Evolutionary conservation across 2,329 filamentous ascomycete species (phyloP), one percentile per base, ranked within the genome.

Genomic region (Ceratocystis huliohia): DNA sequence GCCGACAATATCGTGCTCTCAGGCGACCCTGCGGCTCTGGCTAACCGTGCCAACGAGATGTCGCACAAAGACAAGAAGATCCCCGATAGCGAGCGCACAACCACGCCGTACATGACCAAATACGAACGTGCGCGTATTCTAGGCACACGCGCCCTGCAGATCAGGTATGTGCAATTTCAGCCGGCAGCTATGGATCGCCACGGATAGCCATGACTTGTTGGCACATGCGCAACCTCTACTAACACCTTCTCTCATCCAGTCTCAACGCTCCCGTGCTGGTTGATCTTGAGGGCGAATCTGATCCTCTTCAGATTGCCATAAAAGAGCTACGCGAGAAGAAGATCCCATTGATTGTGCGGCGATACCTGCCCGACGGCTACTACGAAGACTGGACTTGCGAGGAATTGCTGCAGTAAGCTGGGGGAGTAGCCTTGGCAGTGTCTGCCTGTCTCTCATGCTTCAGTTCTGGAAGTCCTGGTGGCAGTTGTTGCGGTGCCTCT

Each of bases 321-420:
- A 97, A 97, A 79, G 94, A 99, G 78, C 81, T 99, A 75, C 86
- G 90, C 70, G 92, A 97, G 80, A 97, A 97, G 84, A 99, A 99
- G 83, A 96, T 99, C 66, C 94, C 94, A 28, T 78, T 99, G 69
- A 94, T 99, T 67, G 89, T 99, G 70, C 85, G 94, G 75, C 85
- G 94, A 74, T 99, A 97, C 78, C 83, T 99, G 74, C 94, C 94
- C 25, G 94, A 99, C 78, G 94, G 94, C 80, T 96, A 85, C 79
- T 97, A 97, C 77, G 94, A 99, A 82, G 94, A 99, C 76, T 99
- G 94, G 94, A 96, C 92, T 45, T 96, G 92, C 78, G 94, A 97
- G 78, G 94, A 99, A 78, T 81, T 97, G 70, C 82, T 96, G 66
- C 82, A 84, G 75, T 85, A 75, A 73, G 17, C 46, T 28, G 30